Conservation (phyloP, 495 filamentous ascomycete genomes). For the Cercophora samala region DNA sequence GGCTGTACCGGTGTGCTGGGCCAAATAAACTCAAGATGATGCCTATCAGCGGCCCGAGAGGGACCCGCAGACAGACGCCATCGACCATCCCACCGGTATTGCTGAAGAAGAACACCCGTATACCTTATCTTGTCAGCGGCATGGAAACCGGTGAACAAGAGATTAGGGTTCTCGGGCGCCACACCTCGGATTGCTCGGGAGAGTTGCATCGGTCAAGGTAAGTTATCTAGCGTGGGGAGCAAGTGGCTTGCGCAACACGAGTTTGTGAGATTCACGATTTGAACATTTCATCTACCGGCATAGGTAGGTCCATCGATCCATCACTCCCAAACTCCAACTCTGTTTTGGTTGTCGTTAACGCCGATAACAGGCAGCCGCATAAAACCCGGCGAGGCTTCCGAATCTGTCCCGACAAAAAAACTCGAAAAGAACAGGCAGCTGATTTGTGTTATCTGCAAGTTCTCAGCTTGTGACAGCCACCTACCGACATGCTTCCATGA, state of each 20-base stretch:
- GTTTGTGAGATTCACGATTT: background rate
- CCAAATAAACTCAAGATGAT: background rate
- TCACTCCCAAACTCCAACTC: background rate
- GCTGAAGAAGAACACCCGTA: background rate
- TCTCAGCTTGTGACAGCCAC: background rate
- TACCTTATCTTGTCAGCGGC: background rate
- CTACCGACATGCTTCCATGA: background rate
- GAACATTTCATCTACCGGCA: background rate
- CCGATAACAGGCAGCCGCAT: background rate
- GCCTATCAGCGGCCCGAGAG: background rate
- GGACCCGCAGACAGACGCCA: background rate
- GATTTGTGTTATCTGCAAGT: background rate
- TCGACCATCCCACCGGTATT: background rate
- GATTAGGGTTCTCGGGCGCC: background rate
- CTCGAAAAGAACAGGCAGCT: background rate
- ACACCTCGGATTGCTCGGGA: background rate
- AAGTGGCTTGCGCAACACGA: background rate
- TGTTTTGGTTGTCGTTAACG: background rate
- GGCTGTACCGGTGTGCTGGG: background rate
- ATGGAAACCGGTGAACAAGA: background rate
- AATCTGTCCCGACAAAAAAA: no score
- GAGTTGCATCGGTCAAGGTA: background rate
- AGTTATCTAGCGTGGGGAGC: background rate
- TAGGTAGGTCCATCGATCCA: no score
- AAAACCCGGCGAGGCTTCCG: background rate